A percentile compares a stretch with the other conserved stretches of the same genome.
These are phyloP conservation scores for Sphagnum fallax DNA, from an alignment of 228 moss, liverwort and hornwort species.

Conservation along the genomic window DNA sequence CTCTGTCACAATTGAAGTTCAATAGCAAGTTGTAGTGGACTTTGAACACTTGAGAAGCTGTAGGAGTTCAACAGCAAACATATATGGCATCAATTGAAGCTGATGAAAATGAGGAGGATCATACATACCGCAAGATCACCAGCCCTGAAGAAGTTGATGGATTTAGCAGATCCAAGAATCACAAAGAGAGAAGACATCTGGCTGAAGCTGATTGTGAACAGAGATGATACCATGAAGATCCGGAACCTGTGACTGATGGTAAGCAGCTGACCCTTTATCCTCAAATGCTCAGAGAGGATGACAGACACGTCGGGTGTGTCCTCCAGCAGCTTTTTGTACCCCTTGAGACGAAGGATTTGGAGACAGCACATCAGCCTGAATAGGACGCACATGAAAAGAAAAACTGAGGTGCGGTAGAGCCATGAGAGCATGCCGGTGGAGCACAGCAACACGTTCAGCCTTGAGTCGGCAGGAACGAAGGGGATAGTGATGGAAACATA, in stretches of 20 bases:
- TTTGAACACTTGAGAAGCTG: not conserved
- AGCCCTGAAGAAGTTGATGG: slow-evolving; percentile 67
- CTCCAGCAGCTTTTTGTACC: slow-evolving; percentile 68
- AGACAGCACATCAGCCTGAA: slow-evolving; percentile 92
- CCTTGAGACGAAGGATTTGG: slow-evolving; percentile 74
- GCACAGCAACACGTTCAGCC: slow-evolving; percentile 41
- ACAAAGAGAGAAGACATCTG: slow-evolving; percentile 69
- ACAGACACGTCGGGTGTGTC: slow-evolving; percentile 62
- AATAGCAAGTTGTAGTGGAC: not conserved
- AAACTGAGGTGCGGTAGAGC: slow-evolving; percentile 81
- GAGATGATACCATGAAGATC: slow-evolving; percentile 53
- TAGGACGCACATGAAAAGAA: slow-evolving; percentile 80
- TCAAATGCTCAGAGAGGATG: slow-evolving; percentile 77
- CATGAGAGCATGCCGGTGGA: slow-evolving; percentile 47
- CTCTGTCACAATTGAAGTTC: not conserved
- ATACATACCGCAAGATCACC: slow-evolving; percentile 72
- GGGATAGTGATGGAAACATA: slow-evolving; percentile 61
- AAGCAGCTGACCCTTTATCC: slow-evolving; percentile 67
- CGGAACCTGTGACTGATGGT: slow-evolving; percentile 82
- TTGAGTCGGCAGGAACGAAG: slow-evolving; percentile 16
- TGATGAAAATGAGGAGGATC: not conserved
- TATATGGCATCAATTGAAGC: not conserved
- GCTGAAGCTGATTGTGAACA: slow-evolving; percentile 69
- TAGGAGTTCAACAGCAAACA: not conserved
- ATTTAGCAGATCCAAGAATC: slow-evolving; percentile 34